phyloP scores from a whole-genome alignment of 768 basidiomycete genomes.

The Tulasnella sp. region DNA sequence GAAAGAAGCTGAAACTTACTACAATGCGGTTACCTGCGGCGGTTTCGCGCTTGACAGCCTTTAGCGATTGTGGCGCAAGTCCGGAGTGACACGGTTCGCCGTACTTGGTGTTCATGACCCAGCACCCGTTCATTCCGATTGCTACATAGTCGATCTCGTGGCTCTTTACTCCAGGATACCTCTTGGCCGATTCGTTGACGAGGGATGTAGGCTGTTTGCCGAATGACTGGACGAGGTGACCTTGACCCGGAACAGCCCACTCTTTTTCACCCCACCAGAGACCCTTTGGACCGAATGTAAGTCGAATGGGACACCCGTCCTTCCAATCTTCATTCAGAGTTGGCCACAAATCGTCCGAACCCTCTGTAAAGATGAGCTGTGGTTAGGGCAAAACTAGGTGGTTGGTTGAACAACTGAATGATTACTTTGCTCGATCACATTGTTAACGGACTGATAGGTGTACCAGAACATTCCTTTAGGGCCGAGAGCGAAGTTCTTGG shows the following conservation, averaged over 20 bases:
- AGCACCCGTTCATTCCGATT: not conserved
- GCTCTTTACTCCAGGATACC: not conserved
- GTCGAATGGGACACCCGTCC: slow-evolving; percentile 2
- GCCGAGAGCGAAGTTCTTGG: slow-evolving; percentile 8
- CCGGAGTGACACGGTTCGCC: slow-evolving; percentile 1
- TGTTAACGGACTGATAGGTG: slow-evolving; percentile 10
- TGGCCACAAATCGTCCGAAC: slow-evolving; percentile 4
- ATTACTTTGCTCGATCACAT: slow-evolving; percentile 10
- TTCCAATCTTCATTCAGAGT: slow-evolving; percentile 11
- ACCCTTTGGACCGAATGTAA: slow-evolving; percentile 2
- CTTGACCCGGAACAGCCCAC: not conserved
- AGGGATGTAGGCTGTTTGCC: not conserved
- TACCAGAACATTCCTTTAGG: slow-evolving; percentile 9
- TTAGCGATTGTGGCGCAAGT: not conserved
- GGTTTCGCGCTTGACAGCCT: not conserved
- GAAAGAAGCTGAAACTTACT: not conserved
- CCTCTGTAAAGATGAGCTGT: not conserved
- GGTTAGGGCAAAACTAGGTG: not conserved
- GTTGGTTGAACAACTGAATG: not conserved
- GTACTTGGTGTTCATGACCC: not conserved
- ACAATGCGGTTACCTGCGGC: not conserved
- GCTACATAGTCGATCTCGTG: slow-evolving; percentile 9
- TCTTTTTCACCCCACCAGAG: slow-evolving; percentile 11
- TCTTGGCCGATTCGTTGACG: not conserved
- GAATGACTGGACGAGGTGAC: slow-evolving; percentile 8